Evolutionary conservation across 2,329 filamentous ascomycete species (phyloP).

Genomic region (Talaromyces sp.): DNA sequence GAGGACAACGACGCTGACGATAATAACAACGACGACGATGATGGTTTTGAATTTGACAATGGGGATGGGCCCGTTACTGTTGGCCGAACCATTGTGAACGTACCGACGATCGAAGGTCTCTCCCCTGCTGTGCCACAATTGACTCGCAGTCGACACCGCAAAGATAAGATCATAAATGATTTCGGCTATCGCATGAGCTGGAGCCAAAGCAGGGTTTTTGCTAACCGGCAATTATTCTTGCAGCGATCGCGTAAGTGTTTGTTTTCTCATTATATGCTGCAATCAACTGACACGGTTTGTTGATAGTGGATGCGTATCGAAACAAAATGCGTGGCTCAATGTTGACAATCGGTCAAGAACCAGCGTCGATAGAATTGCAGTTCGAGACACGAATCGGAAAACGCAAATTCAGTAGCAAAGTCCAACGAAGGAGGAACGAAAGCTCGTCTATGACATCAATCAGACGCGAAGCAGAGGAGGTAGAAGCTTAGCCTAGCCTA

Average conservation of each 20-base stretch:
- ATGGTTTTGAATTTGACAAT: slow-evolving; percentile 26
- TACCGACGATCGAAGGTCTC: slow-evolving; percentile 65
- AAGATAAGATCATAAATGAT: slow-evolving; percentile 89
- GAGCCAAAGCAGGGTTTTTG: slow-evolving; percentile 90
- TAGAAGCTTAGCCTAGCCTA: slow-evolving; percentile 29
- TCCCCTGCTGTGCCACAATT: slow-evolving; percentile 72
- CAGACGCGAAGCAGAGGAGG: slow-evolving; percentile 37
- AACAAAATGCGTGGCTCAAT: slow-evolving; percentile 85
- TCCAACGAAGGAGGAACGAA: slow-evolving; percentile 22
- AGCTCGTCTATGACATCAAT: slow-evolving; percentile 24
- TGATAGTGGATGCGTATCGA: slow-evolving; percentile 82
- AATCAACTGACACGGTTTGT: not conserved
- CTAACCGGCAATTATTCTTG: slow-evolving; percentile 78
- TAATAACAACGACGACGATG: slow-evolving; percentile 46
- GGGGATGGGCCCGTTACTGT: slow-evolving; percentile 32
- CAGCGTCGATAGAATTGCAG: slow-evolving; percentile 71
- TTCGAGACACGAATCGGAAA: slow-evolving; percentile 88
- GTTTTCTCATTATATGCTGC: not conserved
- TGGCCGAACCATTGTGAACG: slow-evolving; percentile 55
- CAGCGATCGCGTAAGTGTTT: slow-evolving; percentile 78
- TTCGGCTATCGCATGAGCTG: slow-evolving; percentile 94
- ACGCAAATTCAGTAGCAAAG: slow-evolving; percentile 63
- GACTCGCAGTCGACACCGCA: slow-evolving; percentile 65
- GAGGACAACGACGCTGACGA: slow-evolving; percentile 51
- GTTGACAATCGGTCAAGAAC: slow-evolving; percentile 72